Evolutionary conservation across 805 yeast species (phyloP), one percentile per base, ranked within the genome.

Genomic region (Scheffersomyces lignosus): DNA sequence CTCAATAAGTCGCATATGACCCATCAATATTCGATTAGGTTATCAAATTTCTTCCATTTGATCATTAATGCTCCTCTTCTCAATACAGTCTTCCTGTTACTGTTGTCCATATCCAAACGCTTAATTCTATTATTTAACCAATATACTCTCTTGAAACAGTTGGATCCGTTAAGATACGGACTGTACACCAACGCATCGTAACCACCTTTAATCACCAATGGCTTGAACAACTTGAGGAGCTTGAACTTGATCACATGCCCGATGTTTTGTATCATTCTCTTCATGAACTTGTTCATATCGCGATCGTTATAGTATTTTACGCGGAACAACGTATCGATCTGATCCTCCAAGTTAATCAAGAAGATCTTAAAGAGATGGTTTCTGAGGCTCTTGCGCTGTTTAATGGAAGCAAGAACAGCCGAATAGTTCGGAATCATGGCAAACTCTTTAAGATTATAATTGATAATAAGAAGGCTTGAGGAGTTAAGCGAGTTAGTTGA

Each of bases 291-390:
- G 15, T 48, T 47, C 43, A 57, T 50, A 8, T 56, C 55, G 20
- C 44, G 40, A 24, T 64, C 54, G 46, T 59, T 56, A 29, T 50
- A 47, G 45, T 69, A 65, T 43, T 66, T 69, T 45, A 66, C 52
- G 15, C 65, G 43, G 32, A 54, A 51, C 32, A 69, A 54, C 1
- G 61, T 60, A 24, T 67, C 71, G 16, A 66, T 51, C 41, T 62
- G 69, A 26, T 64, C 70, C 17, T 56, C 64, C 38, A 66, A 43
- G 46, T 69, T 69, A 30, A 63, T 56, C 41, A 65, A 40, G 33
- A 67, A 57, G 18, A 68, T 40, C 43, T 66, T 66, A 48, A 54
- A 58, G 22, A 69, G 45, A 37, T 69, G 73, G 20, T 52, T 55
- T 34, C 45, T 46, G 23, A 68, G 47, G 36, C 41, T 45, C 27